Conservation (phyloP, 345 rosid genomes). For the Corymbia maculata region DNA sequence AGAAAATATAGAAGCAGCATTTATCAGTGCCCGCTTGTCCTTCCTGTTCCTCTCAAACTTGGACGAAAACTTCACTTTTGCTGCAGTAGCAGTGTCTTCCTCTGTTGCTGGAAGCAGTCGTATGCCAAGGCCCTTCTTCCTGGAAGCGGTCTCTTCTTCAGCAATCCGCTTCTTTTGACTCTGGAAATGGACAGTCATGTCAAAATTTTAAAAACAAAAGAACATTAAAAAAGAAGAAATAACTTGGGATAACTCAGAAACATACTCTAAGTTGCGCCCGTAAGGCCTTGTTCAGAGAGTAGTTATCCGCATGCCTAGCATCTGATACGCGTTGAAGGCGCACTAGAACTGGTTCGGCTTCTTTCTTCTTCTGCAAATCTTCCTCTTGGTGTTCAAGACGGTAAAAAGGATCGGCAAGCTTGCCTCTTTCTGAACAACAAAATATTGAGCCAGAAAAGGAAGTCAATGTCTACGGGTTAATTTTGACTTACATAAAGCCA, state of each 20-base stretch:
- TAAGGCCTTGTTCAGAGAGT: slow-evolving; percentile 67
- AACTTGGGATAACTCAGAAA: not conserved
- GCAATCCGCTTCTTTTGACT: slow-evolving; percentile 75
- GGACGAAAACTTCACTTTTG: slow-evolving; percentile 51
- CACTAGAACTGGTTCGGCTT: slow-evolving; percentile 83
- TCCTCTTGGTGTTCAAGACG: slow-evolving; percentile 90
- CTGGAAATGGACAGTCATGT: slow-evolving; percentile 10
- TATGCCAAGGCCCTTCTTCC: slow-evolving; percentile 67
- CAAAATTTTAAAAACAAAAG: not conserved
- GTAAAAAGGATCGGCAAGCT: slow-evolving; percentile 93
- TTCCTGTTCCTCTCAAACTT: slow-evolving; percentile 71
- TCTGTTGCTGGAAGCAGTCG: slow-evolving; percentile 57
- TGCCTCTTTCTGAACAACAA: slow-evolving; percentile 60
- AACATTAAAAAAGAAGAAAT: not conserved
- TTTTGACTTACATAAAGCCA: not conserved
- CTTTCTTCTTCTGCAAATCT: slow-evolving; percentile 93
- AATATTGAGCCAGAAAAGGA: not conserved
- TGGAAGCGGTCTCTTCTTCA: slow-evolving; percentile 72
- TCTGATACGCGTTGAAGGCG: slow-evolving; percentile 79
- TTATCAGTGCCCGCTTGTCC: slow-evolving; percentile 69
- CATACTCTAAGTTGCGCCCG: slow-evolving; percentile 72
- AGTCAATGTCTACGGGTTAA: not conserved
- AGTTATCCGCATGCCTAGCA: slow-evolving; percentile 80
- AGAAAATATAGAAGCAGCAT: slow-evolving; percentile 58
- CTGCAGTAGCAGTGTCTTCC: slow-evolving; percentile 56